Evolutionary conservation across 2,329 filamentous ascomycete genomes (phyloP), one percentile per base, ranked within the genome.

Genomic region (Incumbomyces delicatus): DNA sequence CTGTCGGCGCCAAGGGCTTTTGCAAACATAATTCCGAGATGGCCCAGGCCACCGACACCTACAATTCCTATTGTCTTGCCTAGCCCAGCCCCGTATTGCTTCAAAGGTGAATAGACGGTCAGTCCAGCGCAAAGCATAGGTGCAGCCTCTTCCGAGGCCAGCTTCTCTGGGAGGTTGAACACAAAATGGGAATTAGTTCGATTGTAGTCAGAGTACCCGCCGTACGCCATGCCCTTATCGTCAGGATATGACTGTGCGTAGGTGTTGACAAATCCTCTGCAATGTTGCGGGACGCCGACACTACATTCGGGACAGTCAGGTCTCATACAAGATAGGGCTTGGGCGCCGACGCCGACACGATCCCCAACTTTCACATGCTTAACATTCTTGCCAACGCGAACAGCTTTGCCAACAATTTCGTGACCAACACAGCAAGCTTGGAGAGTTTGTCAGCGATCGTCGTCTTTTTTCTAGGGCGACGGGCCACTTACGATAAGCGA

Each of bases 1-100:
- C 75, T 73, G 39, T 85, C 79, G 20, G 80, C 81, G 8, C 80
- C 81, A 1, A 90, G 66, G 1, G 85, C 85, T 55, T 75, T 79
- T 1, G 84, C 80, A 52, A 80, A 76, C 57, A 85, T 66, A 37
- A 86, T 61, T 10, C 75, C 83, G 57, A 83, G 82, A 66, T 86
- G 83, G 4, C 82, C 82, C 46, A 85, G 75, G 8, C 81, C 81
- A 16, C 82, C 81, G 14, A 70, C 53, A 7, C 66, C 66, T 18
- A 68, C 58, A 18, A 64, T 63, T 32, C 61, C 62, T 0, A 90
- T 81, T 3, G 66, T 72, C 63, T 83, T 85, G 4, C 84, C 85
- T 0, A 81, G 80, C 0, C 85, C 85, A 31, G 78, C 74, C 1
- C 77, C 78, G 30, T 83, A 79, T 22, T 81, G 73, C 42, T 75